Evolutionary conservation across 2,329 filamentous ascomycete species (phyloP).

Genomic region (Aspergillus caelatus): DNA sequence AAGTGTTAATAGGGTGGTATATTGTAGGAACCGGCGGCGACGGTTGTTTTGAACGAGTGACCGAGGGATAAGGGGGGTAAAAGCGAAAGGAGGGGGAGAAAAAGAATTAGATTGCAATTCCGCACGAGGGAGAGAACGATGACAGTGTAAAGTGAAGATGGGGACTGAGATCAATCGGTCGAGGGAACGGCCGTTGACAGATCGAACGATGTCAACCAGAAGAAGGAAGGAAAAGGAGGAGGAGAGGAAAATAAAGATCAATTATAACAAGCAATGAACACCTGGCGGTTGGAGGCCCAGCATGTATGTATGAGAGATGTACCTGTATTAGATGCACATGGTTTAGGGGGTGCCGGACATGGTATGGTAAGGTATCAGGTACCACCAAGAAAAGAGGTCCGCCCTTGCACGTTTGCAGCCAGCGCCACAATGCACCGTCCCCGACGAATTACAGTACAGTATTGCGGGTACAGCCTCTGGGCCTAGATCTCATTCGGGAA

Average conservation of each 20-base stretch:
- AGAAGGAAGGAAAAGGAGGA: slow-evolving; percentile 9
- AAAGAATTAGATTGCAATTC: neutral
- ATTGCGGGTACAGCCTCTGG: neutral
- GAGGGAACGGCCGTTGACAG: slow-evolving; percentile 5
- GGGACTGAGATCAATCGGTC: slow-evolving; percentile 1
- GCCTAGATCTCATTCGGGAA: neutral
- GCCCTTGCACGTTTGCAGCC: slow-evolving; percentile 5
- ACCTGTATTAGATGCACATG: slow-evolving; percentile 1
- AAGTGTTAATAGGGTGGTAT: neutral
- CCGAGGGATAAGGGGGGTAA: slow-evolving; percentile 1
- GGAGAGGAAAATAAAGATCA: slow-evolving; percentile 17
- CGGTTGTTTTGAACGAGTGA: slow-evolving; percentile 2
- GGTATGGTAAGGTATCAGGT: slow-evolving; percentile 7
- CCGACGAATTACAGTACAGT: neutral
- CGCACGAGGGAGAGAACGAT: slow-evolving; percentile 4
- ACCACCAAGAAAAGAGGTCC: neutral
- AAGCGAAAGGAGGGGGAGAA: slow-evolving; percentile 4
- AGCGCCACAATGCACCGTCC: neutral
- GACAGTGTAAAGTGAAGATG: neutral
- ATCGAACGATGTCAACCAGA: slow-evolving; percentile 1
- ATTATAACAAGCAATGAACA: slow-evolving; percentile 9
- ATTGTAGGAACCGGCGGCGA: neutral
- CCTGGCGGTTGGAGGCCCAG: neutral
- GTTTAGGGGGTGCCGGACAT: neutral
- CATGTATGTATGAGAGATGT: slow-evolving; percentile 8